Evolutionary conservation across 2,329 filamentous ascomycete genomes (phyloP).

Genomic region (Orbilia oligospora): DNA sequence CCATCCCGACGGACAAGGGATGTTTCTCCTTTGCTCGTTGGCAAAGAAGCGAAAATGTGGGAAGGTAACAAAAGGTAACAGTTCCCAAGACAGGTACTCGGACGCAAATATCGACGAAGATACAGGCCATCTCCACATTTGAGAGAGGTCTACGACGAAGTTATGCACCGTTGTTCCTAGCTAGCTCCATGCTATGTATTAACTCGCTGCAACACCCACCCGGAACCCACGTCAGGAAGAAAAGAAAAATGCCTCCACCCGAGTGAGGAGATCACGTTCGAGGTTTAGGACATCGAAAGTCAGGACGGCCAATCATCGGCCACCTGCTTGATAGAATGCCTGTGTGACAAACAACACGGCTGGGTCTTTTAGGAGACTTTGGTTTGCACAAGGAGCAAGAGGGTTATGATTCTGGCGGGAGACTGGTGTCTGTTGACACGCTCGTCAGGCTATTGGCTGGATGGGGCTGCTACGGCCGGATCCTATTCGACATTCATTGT

Average conservation of each 20-base stretch:
- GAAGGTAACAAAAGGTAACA: constrained; percentile 50
- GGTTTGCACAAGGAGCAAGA: constrained; percentile 34
- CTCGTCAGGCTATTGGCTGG: constrained; percentile 40
- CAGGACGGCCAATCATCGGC: constrained; percentile 29
- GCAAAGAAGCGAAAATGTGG: constrained; percentile 36
- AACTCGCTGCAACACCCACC: constrained; percentile 14
- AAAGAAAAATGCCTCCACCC: constrained; percentile 56
- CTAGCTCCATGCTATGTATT: constrained; percentile 16
- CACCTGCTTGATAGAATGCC: constrained; percentile 41
- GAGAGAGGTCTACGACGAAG: constrained; percentile 21
- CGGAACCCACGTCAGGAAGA: background rate
- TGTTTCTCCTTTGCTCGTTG: constrained; percentile 47
- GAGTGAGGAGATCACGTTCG: constrained; percentile 59
- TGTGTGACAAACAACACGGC: constrained; percentile 60
- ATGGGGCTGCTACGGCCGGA: constrained; percentile 38
- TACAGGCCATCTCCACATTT: constrained; percentile 51
- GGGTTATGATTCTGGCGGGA: constrained; percentile 40
- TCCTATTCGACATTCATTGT: constrained; percentile 51
- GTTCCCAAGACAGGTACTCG: constrained; percentile 56
- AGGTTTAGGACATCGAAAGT: constrained; percentile 34
- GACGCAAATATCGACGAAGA: constrained; percentile 43
- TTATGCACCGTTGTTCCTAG: constrained; percentile 44
- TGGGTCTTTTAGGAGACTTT: constrained; percentile 5
- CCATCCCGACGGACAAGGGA: constrained; percentile 59
- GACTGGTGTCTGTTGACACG: constrained; percentile 9